Conservation (phyloP, 192 early-diverging fungal genomes). For the Glomus cerebriforme region DNA sequence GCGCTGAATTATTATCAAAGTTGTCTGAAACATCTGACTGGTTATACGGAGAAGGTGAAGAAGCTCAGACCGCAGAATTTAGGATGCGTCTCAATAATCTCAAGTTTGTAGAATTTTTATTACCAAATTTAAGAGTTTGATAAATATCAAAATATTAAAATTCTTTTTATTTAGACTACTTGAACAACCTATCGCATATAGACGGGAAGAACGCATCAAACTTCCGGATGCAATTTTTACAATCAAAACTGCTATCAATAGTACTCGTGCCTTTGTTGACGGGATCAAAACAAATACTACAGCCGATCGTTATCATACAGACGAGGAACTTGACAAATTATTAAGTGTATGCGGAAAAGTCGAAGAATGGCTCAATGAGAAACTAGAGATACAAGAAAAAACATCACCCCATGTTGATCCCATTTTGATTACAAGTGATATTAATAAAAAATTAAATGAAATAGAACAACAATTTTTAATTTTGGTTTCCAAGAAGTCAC, state of each 20-base stretch:
- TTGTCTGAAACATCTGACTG: slow-evolving; percentile 74
- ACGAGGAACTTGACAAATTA: slow-evolving; percentile 56
- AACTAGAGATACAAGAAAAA: slow-evolving; percentile 58
- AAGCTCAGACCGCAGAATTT: slow-evolving; percentile 67
- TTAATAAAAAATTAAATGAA: slow-evolving; percentile 50
- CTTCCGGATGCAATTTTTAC: slow-evolving; percentile 49
- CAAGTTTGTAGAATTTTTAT: slow-evolving; percentile 37
- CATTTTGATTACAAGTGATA: slow-evolving; percentile 58
- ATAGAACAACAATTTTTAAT: slow-evolving; percentile 57
- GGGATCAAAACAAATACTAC: slow-evolving; percentile 45
- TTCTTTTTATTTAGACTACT: slow-evolving; percentile 38
- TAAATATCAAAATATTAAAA: background rate
- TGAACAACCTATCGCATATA: slow-evolving; percentile 50
- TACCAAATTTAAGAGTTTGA: background rate
- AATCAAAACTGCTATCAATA: slow-evolving; percentile 38
- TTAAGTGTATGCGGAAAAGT: slow-evolving; percentile 54
- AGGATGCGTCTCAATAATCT: slow-evolving; percentile 51
- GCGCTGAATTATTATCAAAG: slow-evolving; percentile 57
- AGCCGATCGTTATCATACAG: slow-evolving; percentile 58
- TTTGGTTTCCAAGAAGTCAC: slow-evolving; percentile 61
- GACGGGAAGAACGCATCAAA: slow-evolving; percentile 48
- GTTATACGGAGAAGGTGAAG: slow-evolving; percentile 81
- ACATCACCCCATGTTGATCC: slow-evolving; percentile 64
- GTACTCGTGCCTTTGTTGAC: slow-evolving; percentile 45
- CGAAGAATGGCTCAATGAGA: slow-evolving; percentile 67